Conservation (phyloP, 352 stramenopile species). For the Phytopythium vexans region DNA sequence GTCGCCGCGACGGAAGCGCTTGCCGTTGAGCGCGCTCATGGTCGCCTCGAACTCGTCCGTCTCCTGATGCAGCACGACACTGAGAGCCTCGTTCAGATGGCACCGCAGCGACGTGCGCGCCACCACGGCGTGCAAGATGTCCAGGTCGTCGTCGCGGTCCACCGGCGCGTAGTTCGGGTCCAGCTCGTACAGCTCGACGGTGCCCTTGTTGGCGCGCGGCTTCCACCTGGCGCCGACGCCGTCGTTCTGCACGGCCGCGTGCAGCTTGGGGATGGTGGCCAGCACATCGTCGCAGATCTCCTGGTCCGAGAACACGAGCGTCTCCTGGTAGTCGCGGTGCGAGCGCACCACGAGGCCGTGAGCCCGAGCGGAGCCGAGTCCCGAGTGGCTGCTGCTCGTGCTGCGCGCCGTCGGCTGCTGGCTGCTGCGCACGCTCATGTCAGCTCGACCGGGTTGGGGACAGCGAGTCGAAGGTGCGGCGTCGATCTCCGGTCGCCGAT, state of each 20-base stretch:
- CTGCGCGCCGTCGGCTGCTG: slow-evolving; percentile 8
- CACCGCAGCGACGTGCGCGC: slow-evolving; percentile 50
- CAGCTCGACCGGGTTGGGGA: background rate
- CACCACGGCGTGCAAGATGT: slow-evolving; percentile 44
- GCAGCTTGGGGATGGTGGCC: slow-evolving; percentile 55
- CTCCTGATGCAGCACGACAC: slow-evolving; percentile 43
- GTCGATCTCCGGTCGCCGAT: no score
- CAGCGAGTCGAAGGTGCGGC: background rate
- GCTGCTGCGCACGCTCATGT: slow-evolving; percentile 13
- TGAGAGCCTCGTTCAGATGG: slow-evolving; percentile 65
- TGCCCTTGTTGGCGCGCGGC: slow-evolving; percentile 9
- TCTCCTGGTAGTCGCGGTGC: slow-evolving; percentile 18
- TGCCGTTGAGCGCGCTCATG: slow-evolving; percentile 47
- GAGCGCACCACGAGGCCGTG: slow-evolving; percentile 21
- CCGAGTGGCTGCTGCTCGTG: slow-evolving; percentile 7
- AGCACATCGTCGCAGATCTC: slow-evolving; percentile 60
- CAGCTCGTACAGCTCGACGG: slow-evolving; percentile 49
- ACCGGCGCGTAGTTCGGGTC: slow-evolving; percentile 20
- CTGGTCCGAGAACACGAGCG: slow-evolving; percentile 43
- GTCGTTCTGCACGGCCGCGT: slow-evolving; percentile 30
- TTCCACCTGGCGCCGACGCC: slow-evolving; percentile 37
- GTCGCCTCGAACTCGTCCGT: slow-evolving; percentile 40
- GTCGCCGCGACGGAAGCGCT: slow-evolving; percentile 43
- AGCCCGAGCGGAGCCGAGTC: background rate
- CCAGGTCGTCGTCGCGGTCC: slow-evolving; percentile 28